These are phyloP conservation scores for Betula pendula DNA, from an alignment of 306 rosid species.

Conservation along the genomic window DNA sequence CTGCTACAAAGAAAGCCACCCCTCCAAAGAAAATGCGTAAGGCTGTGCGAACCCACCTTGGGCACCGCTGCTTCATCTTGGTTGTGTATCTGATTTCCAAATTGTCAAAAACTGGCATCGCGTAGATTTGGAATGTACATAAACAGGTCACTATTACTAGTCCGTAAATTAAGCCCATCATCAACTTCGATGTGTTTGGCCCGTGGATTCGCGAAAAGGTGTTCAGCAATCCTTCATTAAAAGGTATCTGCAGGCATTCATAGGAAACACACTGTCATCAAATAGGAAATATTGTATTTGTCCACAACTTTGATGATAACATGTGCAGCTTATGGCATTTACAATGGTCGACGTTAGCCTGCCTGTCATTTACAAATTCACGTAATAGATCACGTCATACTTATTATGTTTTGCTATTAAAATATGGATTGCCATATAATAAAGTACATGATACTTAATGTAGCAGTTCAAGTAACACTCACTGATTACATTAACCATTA, in stretches of 20 bases:
- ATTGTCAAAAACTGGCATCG: constrained; percentile 65
- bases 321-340: too few relatives aligned
- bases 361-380: too few relatives aligned
- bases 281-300: not conserved
- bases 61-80: constrained; percentile 44
- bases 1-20: constrained; percentile 42
- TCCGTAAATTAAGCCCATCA: constrained; percentile 44
- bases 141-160: constrained; percentile 42
- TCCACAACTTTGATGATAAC: too few relatives aligned
- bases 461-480: too few relatives aligned
- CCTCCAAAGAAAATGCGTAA: constrained; percentile 57
- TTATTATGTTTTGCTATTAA: too few relatives aligned
- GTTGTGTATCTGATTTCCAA: constrained; percentile 44
- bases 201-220: constrained; percentile 43
- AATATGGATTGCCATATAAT: too few relatives aligned
- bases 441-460: too few relatives aligned
- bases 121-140: constrained; percentile 58
- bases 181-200: constrained; percentile 34
- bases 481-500: too few relatives aligned
- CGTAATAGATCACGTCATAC: too few relatives aligned
- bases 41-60: constrained; percentile 31
- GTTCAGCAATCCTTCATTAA: constrained; percentile 34
- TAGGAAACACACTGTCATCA: not conserved
- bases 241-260: constrained; percentile 42
- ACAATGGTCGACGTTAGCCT: too few relatives aligned